A percentile compares a stretch with the other conserved stretches of the same genome.
phyloP scores from a whole-genome alignment of 2,329 filamentous ascomycete genomes.

The Cladophialophora psammophila region DNA sequence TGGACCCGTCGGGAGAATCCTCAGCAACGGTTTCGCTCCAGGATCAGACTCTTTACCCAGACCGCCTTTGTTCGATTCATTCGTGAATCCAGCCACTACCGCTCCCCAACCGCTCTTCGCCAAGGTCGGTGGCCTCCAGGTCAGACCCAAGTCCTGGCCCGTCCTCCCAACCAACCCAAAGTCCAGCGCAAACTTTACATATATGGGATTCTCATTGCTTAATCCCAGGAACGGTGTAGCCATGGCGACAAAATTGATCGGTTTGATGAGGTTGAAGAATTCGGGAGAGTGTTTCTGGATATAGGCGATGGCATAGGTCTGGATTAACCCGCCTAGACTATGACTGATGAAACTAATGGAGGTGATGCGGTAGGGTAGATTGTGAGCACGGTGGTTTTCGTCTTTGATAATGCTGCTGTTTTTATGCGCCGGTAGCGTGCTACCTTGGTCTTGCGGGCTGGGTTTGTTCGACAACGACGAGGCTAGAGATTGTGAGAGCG shows the following conservation, averaged over 20 bases:
- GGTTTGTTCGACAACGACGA: constrained; percentile 44
- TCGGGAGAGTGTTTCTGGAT: constrained; percentile 86
- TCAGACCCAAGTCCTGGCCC: constrained; percentile 91
- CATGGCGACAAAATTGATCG: constrained; percentile 94
- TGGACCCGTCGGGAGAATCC: constrained; percentile 79
- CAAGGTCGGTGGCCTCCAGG: constrained; percentile 80
- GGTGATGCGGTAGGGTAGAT: constrained; percentile 69
- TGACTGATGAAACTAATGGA: constrained; percentile 91
- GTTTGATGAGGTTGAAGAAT: constrained; percentile 78
- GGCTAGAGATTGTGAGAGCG: constrained; percentile 58
- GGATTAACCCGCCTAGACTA: constrained; percentile 84
- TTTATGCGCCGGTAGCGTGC: constrained; percentile 59
- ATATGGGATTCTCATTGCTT: constrained; percentile 96
- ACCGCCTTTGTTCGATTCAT: constrained; percentile 56
- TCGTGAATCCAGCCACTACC: constrained; percentile 71
- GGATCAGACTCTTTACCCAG: constrained; percentile 74
- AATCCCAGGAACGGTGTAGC: constrained; percentile 82
- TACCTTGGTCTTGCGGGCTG: constrained; percentile 17
- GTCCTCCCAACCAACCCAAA: constrained; percentile 96
- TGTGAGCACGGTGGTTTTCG: constrained; percentile 50
- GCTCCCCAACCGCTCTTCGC: constrained; percentile 76
- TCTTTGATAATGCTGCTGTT: constrained; percentile 66
- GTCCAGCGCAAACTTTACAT: constrained; percentile 95
- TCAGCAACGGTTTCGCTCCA: constrained; percentile 76
- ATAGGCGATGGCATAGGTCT: constrained; percentile 83